Evolutionary conservation across 805 yeast species (phyloP), one percentile per base, ranked within the genome.

Genomic region (Wickerhamiella bombiphila): DNA sequence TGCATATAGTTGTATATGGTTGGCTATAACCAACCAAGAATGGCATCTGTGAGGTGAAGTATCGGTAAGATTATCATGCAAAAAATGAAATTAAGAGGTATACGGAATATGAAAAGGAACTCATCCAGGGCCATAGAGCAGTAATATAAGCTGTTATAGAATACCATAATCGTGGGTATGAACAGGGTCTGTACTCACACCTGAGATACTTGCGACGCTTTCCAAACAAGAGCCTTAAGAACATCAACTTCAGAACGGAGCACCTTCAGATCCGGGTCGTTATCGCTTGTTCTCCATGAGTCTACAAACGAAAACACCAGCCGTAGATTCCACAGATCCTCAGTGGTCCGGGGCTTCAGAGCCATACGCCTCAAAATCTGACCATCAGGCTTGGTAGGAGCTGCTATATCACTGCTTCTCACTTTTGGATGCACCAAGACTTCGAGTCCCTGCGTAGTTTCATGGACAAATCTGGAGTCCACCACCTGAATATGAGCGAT

Each of bases 391-490:
- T 16, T 14, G 13, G 20, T 22, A 15, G 26, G 26, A 9, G 13
- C 13, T 24, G 16, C 26, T 6, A 28, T 36, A 15, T 18, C 17
- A 24, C 24, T 32, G 7, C 26, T 15, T n/a, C 22, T 18, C n/a
- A 29, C 34, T 13, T 34, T 26, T 13, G 28, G 39, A 2, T 18
- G 34, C 22, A 17, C 37, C 14, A 7, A 30, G 30, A 2, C 22
- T 24, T 18, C 29, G 24, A 11, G 33, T 9, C 25, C 29, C n/a
- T 19, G 22, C 22, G 33, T 58, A n/a, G 50, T 43, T n/a, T 72
- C 66, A 2, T 72, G 70, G 47, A 73, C 76, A 51, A 71, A 72
- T 9, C 68, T 69, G 2, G 64, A 55, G 3, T 69, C 61, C 2
- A 54, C 47, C 0, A 76, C 67, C 30, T 61, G 59, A 2, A 83